Evolutionary conservation across 805 yeast species (phyloP).

Genomic region (Yamadazyma philogaea): DNA sequence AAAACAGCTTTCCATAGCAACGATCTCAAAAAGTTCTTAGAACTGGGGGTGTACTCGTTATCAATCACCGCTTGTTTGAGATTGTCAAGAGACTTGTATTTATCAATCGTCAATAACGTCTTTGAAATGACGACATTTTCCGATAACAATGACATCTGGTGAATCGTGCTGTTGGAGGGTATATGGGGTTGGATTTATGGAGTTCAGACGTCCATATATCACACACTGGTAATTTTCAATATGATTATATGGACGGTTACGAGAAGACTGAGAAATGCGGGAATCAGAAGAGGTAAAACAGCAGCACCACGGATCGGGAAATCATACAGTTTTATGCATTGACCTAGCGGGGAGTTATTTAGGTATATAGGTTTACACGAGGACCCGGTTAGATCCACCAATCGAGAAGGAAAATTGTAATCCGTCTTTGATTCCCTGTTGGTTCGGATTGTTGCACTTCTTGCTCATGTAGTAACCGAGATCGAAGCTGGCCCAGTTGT

Average conservation of each 20-base stretch:
- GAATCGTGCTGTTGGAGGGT: not conserved
- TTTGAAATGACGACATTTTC: constrained; percentile 37
- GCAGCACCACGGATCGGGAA: no score
- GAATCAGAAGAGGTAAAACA: no score
- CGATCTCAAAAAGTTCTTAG: constrained; percentile 25
- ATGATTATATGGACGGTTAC: not conserved
- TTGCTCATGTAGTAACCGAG: constrained; percentile 36
- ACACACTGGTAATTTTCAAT: not conserved
- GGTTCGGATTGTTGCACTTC: constrained; percentile 16
- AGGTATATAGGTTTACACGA: no score
- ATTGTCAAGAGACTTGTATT: constrained; percentile 25
- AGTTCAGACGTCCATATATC: not conserved
- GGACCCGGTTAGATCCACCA: constrained; percentile 30
- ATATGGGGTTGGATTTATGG: not conserved
- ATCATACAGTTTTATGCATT: no score
- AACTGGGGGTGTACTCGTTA: constrained; percentile 26
- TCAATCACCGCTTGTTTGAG: constrained; percentile 27
- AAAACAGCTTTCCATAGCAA: constrained; percentile 38
- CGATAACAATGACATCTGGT: constrained; percentile 17
- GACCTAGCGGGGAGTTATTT: no score
- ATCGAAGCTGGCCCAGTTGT: constrained; percentile 40
- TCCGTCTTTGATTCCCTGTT: constrained; percentile 35
- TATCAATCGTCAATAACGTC: constrained; percentile 34
- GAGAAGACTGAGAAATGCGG: constrained; percentile 2
- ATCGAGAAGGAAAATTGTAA: constrained; percentile 37